Evolutionary conservation across 2,329 filamentous ascomycete species (phyloP).

Genomic region (Pseudonectria buxi): DNA sequence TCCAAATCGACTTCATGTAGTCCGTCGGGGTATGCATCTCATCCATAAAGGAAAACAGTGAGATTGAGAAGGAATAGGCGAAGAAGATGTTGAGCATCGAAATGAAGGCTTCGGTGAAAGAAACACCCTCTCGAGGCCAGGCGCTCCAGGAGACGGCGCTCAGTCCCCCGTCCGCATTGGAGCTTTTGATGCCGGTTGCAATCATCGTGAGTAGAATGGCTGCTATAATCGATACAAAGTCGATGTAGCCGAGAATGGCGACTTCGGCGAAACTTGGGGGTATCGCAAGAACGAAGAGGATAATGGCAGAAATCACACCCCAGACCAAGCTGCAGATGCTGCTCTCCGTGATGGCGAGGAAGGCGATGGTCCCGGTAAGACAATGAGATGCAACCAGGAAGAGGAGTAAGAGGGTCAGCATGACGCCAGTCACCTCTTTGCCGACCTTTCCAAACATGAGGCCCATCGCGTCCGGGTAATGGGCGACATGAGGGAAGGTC

Average conservation of each 20-base stretch:
- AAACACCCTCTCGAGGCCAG: slow-evolving; percentile 29
- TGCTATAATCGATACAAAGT: slow-evolving; percentile 24
- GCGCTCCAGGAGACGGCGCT: slow-evolving; percentile 23
- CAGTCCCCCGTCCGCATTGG: not conserved
- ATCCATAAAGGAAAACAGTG: slow-evolving; percentile 36
- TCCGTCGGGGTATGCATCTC: slow-evolving; percentile 35
- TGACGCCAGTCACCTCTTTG: slow-evolving; percentile 48
- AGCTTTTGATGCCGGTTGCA: slow-evolving; percentile 41
- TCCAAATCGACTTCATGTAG: slow-evolving; percentile 40
- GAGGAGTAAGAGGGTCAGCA: slow-evolving; percentile 52
- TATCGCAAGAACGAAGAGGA: slow-evolving; percentile 30
- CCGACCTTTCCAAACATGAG: slow-evolving; percentile 50
- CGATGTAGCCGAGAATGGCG: slow-evolving; percentile 24
- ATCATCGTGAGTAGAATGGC: slow-evolving; percentile 58
- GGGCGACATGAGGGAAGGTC: slow-evolving; percentile 44
- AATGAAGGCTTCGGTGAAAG: slow-evolving; percentile 44
- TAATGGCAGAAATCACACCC: slow-evolving; percentile 27
- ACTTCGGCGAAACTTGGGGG: slow-evolving; percentile 33
- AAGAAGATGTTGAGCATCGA: slow-evolving; percentile 57
- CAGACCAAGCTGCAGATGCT: slow-evolving; percentile 31
- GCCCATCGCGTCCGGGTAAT: slow-evolving; percentile 55
- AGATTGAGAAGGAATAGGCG: slow-evolving; percentile 46
- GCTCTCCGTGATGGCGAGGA: slow-evolving; percentile 53
- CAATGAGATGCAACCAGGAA: slow-evolving; percentile 61
- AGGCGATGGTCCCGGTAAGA: slow-evolving; percentile 56